Evolutionary conservation across 1,284 basidiomycete species (phyloP), one percentile per base, ranked within the genome.

Genomic region (Bjerkandera adusta): DNA sequence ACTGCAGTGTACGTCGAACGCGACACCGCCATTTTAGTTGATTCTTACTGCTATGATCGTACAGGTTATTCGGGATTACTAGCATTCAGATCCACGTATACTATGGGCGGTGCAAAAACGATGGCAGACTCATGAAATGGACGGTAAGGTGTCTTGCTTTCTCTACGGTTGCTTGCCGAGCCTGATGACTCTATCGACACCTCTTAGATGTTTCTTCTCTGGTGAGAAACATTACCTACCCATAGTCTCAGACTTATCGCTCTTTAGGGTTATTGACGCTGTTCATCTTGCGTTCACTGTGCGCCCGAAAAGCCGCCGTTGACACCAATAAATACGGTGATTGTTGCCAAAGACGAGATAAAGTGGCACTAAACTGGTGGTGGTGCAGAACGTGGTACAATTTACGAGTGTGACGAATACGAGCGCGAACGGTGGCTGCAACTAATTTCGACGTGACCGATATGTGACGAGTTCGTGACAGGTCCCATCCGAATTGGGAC

Each of bases 51-150:
- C 11, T 11, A 38, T 15, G 4, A 20, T 25, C 16, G 7, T 8
- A n/a, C 25, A 50, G 49, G 33, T 34, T 50, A 5, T 50, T 42
- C 27, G 49, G 49, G 15, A 43, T 50, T 10, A 47, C 49, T 4
- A 46, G 43, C 27, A 35, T 47, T 13, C 49, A 50, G 26, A 43
- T 37, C 10, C 47, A 37, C 21, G 27, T 41, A 13, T 50, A 50
- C 34, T 47, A 37, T 15, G 8, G 22, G 11, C 39, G 27, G 5
- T 43, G 15, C 13, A 16, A n/a, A 18, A 8, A 24, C 3, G 44
- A 46, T 21, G 16, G 44, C n/a, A 18, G 3, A 13, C 11, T 41
- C 11, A 30, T 47, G 25, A 46, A 43, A 24, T 11, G 15, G 10
- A 21, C 33, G 27, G 49, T 50, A 34, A 20, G 25, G 24, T 2